Evolutionary conservation across 2,329 filamentous ascomycete species (phyloP), one percentile per base, ranked within the genome.

Genomic region (Talaromyces piceae): DNA sequence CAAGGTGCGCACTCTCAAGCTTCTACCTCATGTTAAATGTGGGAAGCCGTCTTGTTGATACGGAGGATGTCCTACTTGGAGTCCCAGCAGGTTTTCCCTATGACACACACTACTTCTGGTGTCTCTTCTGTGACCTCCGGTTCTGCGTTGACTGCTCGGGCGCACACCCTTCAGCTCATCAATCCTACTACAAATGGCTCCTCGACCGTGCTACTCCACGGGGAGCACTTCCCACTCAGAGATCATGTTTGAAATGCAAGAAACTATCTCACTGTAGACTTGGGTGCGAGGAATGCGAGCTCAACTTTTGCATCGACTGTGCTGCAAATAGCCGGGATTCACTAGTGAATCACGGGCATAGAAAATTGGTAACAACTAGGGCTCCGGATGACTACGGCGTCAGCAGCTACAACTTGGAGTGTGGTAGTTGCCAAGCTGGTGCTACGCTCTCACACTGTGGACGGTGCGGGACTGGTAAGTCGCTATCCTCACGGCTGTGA

Each of bases 51-150:
- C 7, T 39, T 11, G n/a, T 18, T 44, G 12, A 33, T 5, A 11
- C 23, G 12, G 16, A 16, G 12, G n/a, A n/a, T 13, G 5, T 33
- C 26, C 18, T 9, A 33, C 7, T 9, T 26, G 33, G 33, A 37
- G 20, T 3, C 27, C 9, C 7, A 9, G 11, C n/a, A 53, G 51
- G 51, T 13, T 26, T 53, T 4, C 47, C 51, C n/a, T 53, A 53
- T 23, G 43, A 45, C 27, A 49, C 37, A 49, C 49, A 49, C 20
- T 37, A 53, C 26, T 41, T 53, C 43, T 53, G 30, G 41, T 53
- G 51, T 39, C 18, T 53, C 5, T 53, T 53, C 43, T 53, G 51
- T 41, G 51, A 53, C 37, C 51, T 53, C 28, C 45, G 28, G 26
- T 20, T 53, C 41, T 53, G 51, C 22, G 47, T 47, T 20, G 47